Evolutionary conservation across 177 flowering plant genomes (phyloP).

Genomic region (Telopea speciosissima): DNA sequence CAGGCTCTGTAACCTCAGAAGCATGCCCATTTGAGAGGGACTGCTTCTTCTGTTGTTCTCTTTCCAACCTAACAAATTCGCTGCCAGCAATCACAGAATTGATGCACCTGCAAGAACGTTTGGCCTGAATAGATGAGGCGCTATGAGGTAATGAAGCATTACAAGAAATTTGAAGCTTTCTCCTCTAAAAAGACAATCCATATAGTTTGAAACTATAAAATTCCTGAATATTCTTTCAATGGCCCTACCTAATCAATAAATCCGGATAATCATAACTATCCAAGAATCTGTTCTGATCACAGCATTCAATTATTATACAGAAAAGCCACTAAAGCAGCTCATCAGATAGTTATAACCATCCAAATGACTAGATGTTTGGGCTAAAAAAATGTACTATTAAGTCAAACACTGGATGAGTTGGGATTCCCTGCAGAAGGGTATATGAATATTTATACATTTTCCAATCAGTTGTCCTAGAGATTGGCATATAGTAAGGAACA

Average conservation of each 20-base stretch:
- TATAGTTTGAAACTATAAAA: too few species aligned
- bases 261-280: background rate
- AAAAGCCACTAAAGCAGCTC: background rate
- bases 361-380: background rate
- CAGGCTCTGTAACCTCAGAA: slow-evolving; percentile 46
- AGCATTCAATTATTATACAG: background rate
- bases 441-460: too few species aligned
- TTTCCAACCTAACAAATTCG: slow-evolving; percentile 76
- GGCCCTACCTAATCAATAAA: background rate
- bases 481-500: background rate
- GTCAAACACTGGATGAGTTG: background rate
- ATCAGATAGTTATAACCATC: background rate
- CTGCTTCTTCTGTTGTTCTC: slow-evolving; percentile 56
- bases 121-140: background rate
- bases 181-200: background rate
- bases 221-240: background rate
- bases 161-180: background rate
- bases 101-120: slow-evolving; percentile 66
- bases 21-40: slow-evolving; percentile 54
- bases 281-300: background rate
- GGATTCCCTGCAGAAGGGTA: background rate
- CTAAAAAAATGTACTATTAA: background rate
- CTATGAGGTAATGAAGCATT: background rate
- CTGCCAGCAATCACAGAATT: slow-evolving; percentile 86
- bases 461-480: background rate